Base-by-base conservation (phyloP, 495 filamentous ascomycete species). In the Xylaria flabelliformis region DNA sequence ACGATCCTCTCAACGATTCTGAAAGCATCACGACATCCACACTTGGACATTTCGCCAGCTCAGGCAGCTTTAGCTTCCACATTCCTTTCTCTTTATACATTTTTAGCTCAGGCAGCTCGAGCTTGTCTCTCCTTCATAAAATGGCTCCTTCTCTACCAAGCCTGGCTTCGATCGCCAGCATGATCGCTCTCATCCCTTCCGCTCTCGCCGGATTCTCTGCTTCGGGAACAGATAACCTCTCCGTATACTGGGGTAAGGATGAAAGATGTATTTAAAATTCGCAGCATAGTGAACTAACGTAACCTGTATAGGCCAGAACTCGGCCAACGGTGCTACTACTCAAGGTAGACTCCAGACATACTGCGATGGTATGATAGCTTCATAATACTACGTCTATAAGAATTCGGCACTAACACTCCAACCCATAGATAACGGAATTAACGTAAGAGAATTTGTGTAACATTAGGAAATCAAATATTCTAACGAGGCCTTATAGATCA, bases 161-260 rank as follows among this genome's bases (percentile, higher is more conserved):
- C 48, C 50, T 77, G 75, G 75, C 75, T 24, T 73, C 77, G 13
- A 21, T 76, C 65, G 76, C 78, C 78, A 76, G 73, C 76, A 73
- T 77, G 70, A 67, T 80, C 39, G 29, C 71, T 42, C 48, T 71
- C 26, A 39, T 58, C 56, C 74, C 76, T 6, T 56, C 75, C 26
- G 76, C 69, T 42, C 74, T 73, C 64, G 85, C 85, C 64, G 88
- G 86, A 62, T 88, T 91, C 74, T 78, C 85, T 74, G 70, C 83
- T 4, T 65, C 73, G 41, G 79, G 84, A 5, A 84, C 82, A n/a
- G 85, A 82, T 69, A 92, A 91, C 76, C 76, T 92, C 73, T 88
- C 87, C 29, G 81, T 92, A 32, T 93, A 92, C 78, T 93, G 89
- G 83, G 91, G 83, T 89, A 80, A 71, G 79, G 21, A 34, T 34